Evolutionary conservation across 1,284 basidiomycete species (phyloP).

Genomic region (Porogramme epimiltina): DNA sequence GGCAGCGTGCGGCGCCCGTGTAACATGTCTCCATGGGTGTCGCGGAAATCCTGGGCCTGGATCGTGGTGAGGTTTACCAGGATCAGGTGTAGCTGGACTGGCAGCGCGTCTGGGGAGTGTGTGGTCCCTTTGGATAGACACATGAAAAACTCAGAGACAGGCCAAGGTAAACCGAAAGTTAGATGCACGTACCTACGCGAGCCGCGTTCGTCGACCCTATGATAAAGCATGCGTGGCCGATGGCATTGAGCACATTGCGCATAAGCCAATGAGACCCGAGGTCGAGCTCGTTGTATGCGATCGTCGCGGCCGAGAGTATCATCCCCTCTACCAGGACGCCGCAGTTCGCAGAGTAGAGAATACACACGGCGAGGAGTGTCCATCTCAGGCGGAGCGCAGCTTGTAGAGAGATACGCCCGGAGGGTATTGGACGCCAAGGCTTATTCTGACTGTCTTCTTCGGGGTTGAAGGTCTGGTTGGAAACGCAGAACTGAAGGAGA

Average conservation of each 20-base stretch:
- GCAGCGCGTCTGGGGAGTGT: not conserved
- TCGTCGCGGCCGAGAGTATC: slow-evolving; percentile 31
- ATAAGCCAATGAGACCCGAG: slow-evolving; percentile 36
- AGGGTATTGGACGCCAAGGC: slow-evolving; percentile 44
- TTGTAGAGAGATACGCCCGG: slow-evolving; percentile 39
- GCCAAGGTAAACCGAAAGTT: not conserved
- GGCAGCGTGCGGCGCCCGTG: slow-evolving; percentile 39
- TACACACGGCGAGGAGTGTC: slow-evolving; percentile 36
- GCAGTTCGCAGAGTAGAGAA: slow-evolving; percentile 26
- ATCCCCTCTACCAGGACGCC: slow-evolving; percentile 23
- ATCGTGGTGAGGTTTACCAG: not conserved
- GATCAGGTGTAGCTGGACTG: not conserved
- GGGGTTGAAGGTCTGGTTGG: slow-evolving; percentile 44
- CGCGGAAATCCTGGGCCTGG: not conserved
- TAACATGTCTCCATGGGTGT: slow-evolving; percentile 5
- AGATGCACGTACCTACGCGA: not conserved
- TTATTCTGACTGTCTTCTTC: slow-evolving; percentile 47
- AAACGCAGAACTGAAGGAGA: slow-evolving; percentile 43
- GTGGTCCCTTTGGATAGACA: not conserved
- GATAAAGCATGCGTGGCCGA: slow-evolving; percentile 31
- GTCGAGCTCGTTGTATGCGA: slow-evolving; percentile 39
- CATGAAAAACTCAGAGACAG: not conserved
- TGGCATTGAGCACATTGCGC: slow-evolving; percentile 39
- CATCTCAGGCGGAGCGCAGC: slow-evolving; percentile 37
- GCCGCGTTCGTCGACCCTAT: slow-evolving; percentile 14